Base-by-base conservation (phyloP, 805 yeast genomes). In the Blastobotrys mokoenaii region DNA sequence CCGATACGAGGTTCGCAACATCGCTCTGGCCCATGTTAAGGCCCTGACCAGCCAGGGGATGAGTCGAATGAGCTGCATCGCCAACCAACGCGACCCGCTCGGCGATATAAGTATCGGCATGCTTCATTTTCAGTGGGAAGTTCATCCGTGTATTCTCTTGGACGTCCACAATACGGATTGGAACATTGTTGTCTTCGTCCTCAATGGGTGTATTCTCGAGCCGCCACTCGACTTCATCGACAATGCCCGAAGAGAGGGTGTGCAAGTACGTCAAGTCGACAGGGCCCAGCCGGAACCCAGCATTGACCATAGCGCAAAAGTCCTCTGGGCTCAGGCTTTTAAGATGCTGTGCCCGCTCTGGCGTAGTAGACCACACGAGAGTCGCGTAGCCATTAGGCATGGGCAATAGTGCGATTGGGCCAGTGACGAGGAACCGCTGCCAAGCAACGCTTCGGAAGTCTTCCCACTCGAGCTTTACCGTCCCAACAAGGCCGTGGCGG, bases 21-120 rank as follows among this genome's bases (percentile, higher is more conserved):
- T 93, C 98, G 22, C 83, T 81, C 62, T 89, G 97, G 16, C 98
- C 98, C 96, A 90, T 88, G 63, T 93, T 93, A 46, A 93, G 73
- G 20, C 98, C 98, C 65, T 93, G 98, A 8, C 98, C 98, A 3
- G 97, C 97, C 48, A 93, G 71, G 2, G 98, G 98, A 62, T 93
- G 97, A 1, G 96, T 86, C 0, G 97, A 83, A 57, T 93, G 98
- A 0, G 97, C 97, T 1, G 98, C 97, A 65, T 93, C 98, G 20
- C 98, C 98, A 8, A 90, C 84, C n/a, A 93, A 67, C 0, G 97
- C 97, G 27, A 90, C 74, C 53, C 97, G 72, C 2, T 84, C 89
- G 1, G 78, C 78, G 15, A 86, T 79, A 60, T 93, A 93, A 1
- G 84, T 76, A 58, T 93, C 97, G 2, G 96, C 95, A 60, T 93